Conservation (phyloP, 768 basidiomycete genomes). For the Gymnopilus dilepis region DNA sequence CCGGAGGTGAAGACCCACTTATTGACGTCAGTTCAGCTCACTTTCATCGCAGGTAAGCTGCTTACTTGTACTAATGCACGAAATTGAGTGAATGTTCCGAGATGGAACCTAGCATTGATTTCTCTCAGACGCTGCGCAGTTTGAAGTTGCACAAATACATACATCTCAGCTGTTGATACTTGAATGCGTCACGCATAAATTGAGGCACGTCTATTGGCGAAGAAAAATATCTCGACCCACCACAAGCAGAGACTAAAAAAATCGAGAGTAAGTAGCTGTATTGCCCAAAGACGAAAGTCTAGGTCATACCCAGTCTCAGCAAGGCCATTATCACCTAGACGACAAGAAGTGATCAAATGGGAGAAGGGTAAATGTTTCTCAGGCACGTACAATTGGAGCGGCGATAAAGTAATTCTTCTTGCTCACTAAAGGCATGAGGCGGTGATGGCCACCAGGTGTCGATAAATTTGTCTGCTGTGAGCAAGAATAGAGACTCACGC, state of each 20-base stretch:
- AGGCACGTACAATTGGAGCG: conserved; percentile 35
- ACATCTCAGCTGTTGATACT: conserved; percentile 39
- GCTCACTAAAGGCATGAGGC: conserved; percentile 35
- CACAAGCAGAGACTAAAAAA: conserved; percentile 32
- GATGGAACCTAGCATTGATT: conserved; percentile 27
- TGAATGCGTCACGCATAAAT: neutral
- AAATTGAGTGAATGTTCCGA: conserved; percentile 24
- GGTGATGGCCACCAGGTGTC: neutral
- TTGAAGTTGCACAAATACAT: neutral
- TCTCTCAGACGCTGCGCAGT: neutral
- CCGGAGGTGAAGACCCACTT: conserved; percentile 63
- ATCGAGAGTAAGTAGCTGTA: neutral
- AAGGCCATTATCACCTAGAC: conserved; percentile 27
- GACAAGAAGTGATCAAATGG: neutral
- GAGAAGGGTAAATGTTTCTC: neutral
- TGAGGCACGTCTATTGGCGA: neutral
- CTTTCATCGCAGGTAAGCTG: neutral
- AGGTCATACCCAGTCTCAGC: conserved; percentile 2
- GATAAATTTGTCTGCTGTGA: neutral
- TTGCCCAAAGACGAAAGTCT: neutral
- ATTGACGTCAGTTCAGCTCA: neutral
- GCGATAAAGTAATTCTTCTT: conserved; percentile 38
- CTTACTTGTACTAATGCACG: conserved; percentile 28
- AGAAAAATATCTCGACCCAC: conserved; percentile 25
- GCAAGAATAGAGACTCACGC: conserved; percentile 31